Evolutionary conservation across 2,329 filamentous ascomycete genomes (phyloP).

Genomic region (Aspergillus tubingensis): DNA sequence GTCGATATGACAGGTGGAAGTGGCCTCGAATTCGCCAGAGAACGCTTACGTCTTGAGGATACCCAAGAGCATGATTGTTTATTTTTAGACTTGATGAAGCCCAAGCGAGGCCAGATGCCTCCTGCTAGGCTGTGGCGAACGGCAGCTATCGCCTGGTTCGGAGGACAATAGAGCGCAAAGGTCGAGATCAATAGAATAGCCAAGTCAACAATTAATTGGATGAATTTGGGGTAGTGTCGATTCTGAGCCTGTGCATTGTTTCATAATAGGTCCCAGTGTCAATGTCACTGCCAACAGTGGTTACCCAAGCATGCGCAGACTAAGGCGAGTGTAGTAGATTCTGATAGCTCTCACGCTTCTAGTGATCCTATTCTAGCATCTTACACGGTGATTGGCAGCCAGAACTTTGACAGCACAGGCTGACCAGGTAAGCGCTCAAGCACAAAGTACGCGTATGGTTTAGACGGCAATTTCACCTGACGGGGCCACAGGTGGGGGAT

Average conservation of each 20-base stretch:
- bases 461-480: not conserved
- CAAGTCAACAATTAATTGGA: not conserved
- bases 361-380: not conserved
- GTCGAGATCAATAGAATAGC: not conserved
- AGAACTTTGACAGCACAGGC: not conserved
- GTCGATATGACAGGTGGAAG: not conserved
- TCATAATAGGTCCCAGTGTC: not conserved
- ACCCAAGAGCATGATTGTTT: constrained; percentile 10
- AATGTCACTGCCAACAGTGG: not conserved
- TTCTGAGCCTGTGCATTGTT: not conserved
- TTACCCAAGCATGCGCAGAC: not conserved
- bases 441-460: not conserved
- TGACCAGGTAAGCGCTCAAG: not conserved
- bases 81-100: constrained; percentile 17
- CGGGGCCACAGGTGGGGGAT: not conserved
- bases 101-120: constrained; percentile 1
- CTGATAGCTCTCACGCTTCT: not conserved
- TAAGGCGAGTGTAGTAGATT: not conserved
- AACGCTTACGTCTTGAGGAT: constrained; percentile 7
- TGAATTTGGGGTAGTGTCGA: not conserved
- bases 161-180: not conserved
- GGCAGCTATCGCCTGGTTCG: not conserved
- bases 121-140: not conserved
- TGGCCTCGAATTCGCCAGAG: not conserved
- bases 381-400: not conserved